Percentiles rank a stretch among this genome's conserved stretches.
Conservation (phyloP, 352 stramenopile species). For the Elongisporangium prolatum region DNA sequence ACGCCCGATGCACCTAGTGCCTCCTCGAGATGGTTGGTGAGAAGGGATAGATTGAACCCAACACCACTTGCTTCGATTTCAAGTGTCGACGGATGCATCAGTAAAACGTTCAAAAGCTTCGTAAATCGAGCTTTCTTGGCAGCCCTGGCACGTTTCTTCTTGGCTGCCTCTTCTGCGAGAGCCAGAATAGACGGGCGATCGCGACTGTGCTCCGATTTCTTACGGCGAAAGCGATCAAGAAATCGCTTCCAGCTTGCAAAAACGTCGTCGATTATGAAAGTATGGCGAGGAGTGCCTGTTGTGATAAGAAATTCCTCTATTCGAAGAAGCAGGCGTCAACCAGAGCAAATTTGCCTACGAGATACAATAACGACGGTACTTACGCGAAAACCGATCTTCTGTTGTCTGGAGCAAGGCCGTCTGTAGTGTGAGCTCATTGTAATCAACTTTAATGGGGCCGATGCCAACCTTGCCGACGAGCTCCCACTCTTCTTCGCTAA, state of each 20-base stretch:
- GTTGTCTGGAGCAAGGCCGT: slow-evolving; percentile 16
- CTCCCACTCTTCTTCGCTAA: slow-evolving; percentile 30
- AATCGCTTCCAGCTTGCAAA: slow-evolving; percentile 37
- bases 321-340: too few species aligned
- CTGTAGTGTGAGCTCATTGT: slow-evolving; percentile 46
- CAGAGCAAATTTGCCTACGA: too few species aligned
- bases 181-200: background rate
- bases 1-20: slow-evolving; percentile 8
- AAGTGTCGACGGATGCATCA: slow-evolving; percentile 46
- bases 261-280: slow-evolving; percentile 40
- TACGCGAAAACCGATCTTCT: slow-evolving; percentile 8
- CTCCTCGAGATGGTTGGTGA: slow-evolving; percentile 42
- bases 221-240: slow-evolving; percentile 18
- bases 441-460: slow-evolving; percentile 52
- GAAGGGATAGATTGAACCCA: slow-evolving; percentile 37
- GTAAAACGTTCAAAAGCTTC: slow-evolving; percentile 48
- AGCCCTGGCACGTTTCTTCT: slow-evolving; percentile 11
- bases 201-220: slow-evolving; percentile 13
- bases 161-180: slow-evolving; percentile 1
- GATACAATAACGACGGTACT: background rate
- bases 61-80: slow-evolving; percentile 41
- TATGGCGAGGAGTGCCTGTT: slow-evolving; percentile 23
- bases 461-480: slow-evolving; percentile 59
- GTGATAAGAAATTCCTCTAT: background rate
- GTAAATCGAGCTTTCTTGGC: slow-evolving; percentile 25